Evolutionary conservation across 768 basidiomycete genomes (phyloP), one percentile per base, ranked within the genome.

Genomic region (Agrocybe pediades): DNA sequence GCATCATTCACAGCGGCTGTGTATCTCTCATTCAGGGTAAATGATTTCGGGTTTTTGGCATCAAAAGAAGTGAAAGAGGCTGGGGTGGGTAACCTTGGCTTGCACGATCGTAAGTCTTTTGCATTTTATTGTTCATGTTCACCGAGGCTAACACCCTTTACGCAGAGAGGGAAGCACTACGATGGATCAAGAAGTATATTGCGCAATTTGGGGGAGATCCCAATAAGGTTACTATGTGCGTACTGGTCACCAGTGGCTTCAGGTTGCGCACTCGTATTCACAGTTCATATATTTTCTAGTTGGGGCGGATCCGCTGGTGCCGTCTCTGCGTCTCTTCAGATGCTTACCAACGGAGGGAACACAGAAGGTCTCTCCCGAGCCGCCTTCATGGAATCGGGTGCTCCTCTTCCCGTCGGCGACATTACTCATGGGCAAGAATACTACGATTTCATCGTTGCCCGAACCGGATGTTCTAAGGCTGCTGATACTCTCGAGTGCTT

Each of bases 181-280:
- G 79, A 51, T 89, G 87, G 87, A 71, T 89, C 1, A 80, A 86
- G 57, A 80, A 83, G 61, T 83, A 89, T 62, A 86, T 88, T 57
- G 57, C 65, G 27, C 69, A 72, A 7, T 89, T 88, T 56, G 86
- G 87, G 0, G 88, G 88, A 9, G 85, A 89, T 64, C 79, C 82
- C 0, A 64, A 62, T 2, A 84, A 82, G 63, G 85, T 85, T 2
- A 83, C 82, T 0, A 76, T 84, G 80, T 83, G 63, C 48, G 78
- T 55, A 30, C n/a, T 36, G 13, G 4, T n/a, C 33, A 15, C 1
- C 5, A 25, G 21, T 23, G n/a, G 17, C 17, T 45, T 45, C 15
- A n/a, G 17, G 13, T 33, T 21, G 47, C 43, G 6, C 50, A 27
- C 23, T 48, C 23, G 17, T 41, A 40, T 16, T 8, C 4, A 8